Evolutionary conservation across 768 basidiomycete genomes (phyloP).

Genomic region (Russula emetica): DNA sequence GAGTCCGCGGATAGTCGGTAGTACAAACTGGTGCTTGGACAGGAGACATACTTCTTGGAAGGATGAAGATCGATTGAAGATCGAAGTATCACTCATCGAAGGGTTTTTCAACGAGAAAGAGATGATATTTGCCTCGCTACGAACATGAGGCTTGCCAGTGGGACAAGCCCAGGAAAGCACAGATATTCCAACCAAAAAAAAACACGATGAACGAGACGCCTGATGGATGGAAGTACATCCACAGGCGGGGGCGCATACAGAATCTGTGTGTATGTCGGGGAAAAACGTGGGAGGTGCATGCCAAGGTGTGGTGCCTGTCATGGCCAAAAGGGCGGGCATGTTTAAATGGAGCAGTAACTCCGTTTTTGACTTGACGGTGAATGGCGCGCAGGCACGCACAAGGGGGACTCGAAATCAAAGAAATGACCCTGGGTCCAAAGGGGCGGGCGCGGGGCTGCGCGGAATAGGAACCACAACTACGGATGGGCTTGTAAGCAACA

Average conservation of each 20-base stretch:
- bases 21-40: neutral
- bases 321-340: neutral
- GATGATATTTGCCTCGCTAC: neutral
- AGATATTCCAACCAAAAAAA: neutral
- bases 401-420: too few species aligned
- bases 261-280: neutral
- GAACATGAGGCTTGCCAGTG: slow-evolving; percentile 1
- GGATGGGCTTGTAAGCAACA: neutral
- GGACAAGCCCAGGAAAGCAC: neutral
- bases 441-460: neutral
- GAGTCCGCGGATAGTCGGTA: neutral
- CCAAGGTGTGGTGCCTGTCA: neutral
- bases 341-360: neutral
- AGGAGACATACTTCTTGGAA: slow-evolving; percentile 5
- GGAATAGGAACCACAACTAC: neutral
- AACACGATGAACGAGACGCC: neutral
- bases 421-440: too few species aligned
- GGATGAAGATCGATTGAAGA: neutral
- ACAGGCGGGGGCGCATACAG: neutral
- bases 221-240: neutral
- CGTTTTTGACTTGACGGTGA: neutral
- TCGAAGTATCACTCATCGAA: neutral
- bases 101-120: neutral
- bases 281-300: neutral
- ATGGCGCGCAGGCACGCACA: neutral